A percentile compares a stretch with the other conserved stretches of the same genome.
Evolutionary conservation across 768 basidiomycete species (phyloP).

Genomic region (Kwoniella bestiolae): DNA sequence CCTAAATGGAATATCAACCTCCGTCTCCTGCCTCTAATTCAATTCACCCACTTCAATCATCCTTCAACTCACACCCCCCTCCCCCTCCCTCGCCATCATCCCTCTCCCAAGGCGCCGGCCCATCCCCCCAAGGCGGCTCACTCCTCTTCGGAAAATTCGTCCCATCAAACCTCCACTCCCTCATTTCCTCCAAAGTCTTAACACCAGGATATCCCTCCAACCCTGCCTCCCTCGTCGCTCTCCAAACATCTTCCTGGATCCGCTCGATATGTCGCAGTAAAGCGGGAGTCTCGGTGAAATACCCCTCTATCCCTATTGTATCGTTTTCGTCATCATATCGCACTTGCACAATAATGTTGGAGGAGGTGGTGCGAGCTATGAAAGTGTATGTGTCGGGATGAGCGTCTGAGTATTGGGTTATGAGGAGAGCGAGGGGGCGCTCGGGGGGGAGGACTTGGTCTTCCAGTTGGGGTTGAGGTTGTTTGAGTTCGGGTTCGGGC

Average conservation of each 20-base stretch:
- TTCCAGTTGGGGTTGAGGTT: neutral
- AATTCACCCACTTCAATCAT: neutral
- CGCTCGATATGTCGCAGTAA: neutral
- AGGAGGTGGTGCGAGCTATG: neutral
- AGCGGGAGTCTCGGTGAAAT: slow-evolving; percentile 3
- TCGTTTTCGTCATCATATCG: neutral
- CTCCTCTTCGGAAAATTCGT: slow-evolving; percentile 1
- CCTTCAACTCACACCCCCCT: neutral
- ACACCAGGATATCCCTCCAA: neutral
- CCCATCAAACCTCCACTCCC: neutral
- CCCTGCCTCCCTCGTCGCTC: neutral
- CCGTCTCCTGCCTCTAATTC: too few relatives aligned
- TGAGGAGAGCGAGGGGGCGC: neutral
- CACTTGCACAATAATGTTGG: neutral
- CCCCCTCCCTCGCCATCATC: neutral
- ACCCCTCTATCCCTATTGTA: slow-evolving; percentile 3
- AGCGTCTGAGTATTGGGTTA: neutral
- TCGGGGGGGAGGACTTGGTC: neutral
- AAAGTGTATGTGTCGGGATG: neutral
- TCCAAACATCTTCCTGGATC: neutral
- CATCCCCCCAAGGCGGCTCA: slow-evolving; percentile 2
- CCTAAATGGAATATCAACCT: too few relatives aligned
- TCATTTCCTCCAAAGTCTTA: slow-evolving; percentile 4
- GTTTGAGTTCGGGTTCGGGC: neutral
- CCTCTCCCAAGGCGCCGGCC: neutral